phyloP scores from a whole-genome alignment of 2,329 filamentous ascomycete genomes.

The Paecilomyces variotii region DNA sequence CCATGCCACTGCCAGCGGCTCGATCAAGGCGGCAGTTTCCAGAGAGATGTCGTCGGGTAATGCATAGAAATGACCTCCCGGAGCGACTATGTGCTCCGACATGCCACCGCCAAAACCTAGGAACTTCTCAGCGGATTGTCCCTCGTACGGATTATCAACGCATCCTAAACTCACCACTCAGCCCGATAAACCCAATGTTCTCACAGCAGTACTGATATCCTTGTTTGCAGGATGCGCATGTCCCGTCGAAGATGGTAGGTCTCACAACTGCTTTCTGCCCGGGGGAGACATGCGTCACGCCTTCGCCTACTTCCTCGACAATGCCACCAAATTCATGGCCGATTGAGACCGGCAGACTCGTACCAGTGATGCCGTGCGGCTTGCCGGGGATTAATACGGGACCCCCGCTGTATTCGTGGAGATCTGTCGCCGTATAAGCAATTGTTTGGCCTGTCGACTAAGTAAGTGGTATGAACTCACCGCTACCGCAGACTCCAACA shows the following conservation, averaged over 20 bases:
- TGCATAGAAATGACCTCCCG: constrained; percentile 17
- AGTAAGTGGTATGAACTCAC: constrained; percentile 1
- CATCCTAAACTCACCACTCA: constrained; percentile 34
- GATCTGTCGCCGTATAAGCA: constrained; percentile 21
- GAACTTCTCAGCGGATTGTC: constrained; percentile 44
- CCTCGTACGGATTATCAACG: constrained; percentile 45
- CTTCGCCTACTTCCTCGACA: constrained; percentile 48
- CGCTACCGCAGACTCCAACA: constrained; percentile 21
- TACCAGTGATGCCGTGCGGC: constrained; percentile 51
- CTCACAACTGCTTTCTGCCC: constrained; percentile 54
- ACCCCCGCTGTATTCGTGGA: constrained; percentile 45
- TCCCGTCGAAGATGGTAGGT: constrained; percentile 51
- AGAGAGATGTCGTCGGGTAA: constrained; percentile 14
- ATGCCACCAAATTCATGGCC: constrained; percentile 58
- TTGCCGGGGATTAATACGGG: constrained; percentile 41
- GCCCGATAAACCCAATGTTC: constrained; percentile 47
- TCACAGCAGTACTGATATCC: constrained; percentile 52
- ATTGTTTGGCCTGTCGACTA: not conserved
- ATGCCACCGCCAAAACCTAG: constrained; percentile 22
- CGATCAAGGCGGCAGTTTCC: constrained; percentile 44
- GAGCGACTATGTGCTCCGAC: constrained; percentile 17
- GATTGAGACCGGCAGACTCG: constrained; percentile 51
- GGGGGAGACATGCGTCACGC: constrained; percentile 37
- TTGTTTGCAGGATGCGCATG: constrained; percentile 47
- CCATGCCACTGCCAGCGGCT: constrained; percentile 58